Conservation (phyloP, 257 asterid species). For the Scutellaria minor region DNA sequence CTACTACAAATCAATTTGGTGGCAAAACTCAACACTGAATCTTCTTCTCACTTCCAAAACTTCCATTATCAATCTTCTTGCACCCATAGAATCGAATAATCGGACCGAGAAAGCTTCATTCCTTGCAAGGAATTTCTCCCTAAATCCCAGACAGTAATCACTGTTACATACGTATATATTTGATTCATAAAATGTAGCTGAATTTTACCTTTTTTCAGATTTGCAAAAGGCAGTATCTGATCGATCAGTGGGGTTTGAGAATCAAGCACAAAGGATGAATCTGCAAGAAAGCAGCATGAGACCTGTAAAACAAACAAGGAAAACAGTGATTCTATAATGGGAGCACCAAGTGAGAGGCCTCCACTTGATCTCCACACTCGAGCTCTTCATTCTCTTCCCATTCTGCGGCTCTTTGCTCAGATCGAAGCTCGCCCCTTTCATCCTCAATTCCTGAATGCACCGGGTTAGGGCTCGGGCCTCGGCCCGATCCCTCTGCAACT, state of each 20-base stretch:
- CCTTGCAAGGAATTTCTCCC: slow-evolving; percentile 34
- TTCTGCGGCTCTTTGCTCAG: slow-evolving; percentile 69
- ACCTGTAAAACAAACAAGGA: slow-evolving; percentile 67
- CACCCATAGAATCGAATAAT: neutral
- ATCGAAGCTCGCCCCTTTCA: slow-evolving; percentile 92
- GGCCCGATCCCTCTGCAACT: slow-evolving; percentile 69
- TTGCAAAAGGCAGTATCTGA: neutral
- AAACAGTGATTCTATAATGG: slow-evolving; percentile 54
- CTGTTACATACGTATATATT: neutral
- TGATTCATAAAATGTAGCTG: neutral
- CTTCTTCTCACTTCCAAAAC: neutral
- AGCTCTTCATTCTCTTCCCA: slow-evolving; percentile 92
- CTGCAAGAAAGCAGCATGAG: slow-evolving; percentile 64
- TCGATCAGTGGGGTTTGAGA: neutral
- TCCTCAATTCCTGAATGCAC: slow-evolving; percentile 88
- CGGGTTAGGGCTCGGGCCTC: slow-evolving; percentile 72
- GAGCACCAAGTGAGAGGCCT: slow-evolving; percentile 77
- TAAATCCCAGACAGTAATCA: slow-evolving; percentile 7
- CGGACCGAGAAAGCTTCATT: slow-evolving; percentile 64
- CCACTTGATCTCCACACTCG: slow-evolving; percentile 98
- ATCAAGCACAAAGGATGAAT: slow-evolving; percentile 62
- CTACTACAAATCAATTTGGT: neutral
- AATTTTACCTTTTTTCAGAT: slow-evolving; percentile 5
- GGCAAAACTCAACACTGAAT: neutral
- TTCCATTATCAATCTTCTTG: too few species aligned